These are phyloP conservation scores for Hanseniaspora guilliermondii DNA, from an alignment of 805 yeast species.

Conservation along the genomic window DNA sequence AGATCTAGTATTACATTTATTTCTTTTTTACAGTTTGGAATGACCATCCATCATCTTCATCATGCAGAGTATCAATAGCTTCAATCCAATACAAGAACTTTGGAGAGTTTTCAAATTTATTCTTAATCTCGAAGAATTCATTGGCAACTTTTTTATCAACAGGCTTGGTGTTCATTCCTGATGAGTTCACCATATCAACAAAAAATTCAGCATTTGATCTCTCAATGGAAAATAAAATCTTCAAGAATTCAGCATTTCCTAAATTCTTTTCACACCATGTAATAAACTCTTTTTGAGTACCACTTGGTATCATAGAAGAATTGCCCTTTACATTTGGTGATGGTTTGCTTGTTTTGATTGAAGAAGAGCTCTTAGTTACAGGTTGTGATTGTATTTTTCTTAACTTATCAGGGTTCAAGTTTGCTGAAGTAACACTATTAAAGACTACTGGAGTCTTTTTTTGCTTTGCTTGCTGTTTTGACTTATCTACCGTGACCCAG, in stretches of 20 bases:
- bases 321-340: neutral
- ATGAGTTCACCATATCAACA: slow-evolving; percentile 11
- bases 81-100: slow-evolving; percentile 60
- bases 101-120: slow-evolving; percentile 48
- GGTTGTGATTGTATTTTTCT: slow-evolving; percentile 23
- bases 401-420: slow-evolving; percentile 28
- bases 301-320: neutral
- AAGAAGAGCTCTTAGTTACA: neutral
- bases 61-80: slow-evolving; percentile 39
- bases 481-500: slow-evolving; percentile 26
- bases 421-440: slow-evolving; percentile 17
- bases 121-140: slow-evolving; percentile 73
- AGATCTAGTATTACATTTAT: slow-evolving; percentile 21
- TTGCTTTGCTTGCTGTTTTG: slow-evolving; percentile 21
- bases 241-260: slow-evolving; percentile 8
- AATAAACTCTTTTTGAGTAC: slow-evolving; percentile 5
- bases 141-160: slow-evolving; percentile 63
- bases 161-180: slow-evolving; percentile 8
- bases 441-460: slow-evolving; percentile 17
- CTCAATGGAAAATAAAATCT: slow-evolving; percentile 8
- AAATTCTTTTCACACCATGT: slow-evolving; percentile 5
- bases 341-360: neutral
- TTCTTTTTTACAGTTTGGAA: slow-evolving; percentile 57
- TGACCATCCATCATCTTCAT: slow-evolving; percentile 41
- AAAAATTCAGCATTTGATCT: neutral